Evolutionary conservation across 2,329 filamentous ascomycete genomes (phyloP).

Genomic region (Emergomyces orientalis): DNA sequence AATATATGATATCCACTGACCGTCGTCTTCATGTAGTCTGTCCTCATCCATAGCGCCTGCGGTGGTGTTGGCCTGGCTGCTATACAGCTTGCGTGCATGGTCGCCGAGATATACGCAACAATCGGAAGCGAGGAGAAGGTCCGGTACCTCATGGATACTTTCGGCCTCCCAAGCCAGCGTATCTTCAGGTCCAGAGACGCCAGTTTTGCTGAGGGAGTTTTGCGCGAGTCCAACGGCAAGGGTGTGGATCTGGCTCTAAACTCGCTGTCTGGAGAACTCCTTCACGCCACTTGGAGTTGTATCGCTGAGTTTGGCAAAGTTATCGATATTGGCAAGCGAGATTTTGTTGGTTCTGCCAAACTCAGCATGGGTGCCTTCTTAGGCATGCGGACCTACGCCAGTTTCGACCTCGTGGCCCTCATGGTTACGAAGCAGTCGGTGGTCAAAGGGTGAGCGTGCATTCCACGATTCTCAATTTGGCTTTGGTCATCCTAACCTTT

Average conservation of each 20-base stretch:
- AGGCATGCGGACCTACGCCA: constrained; percentile 13
- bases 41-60: constrained; percentile 23
- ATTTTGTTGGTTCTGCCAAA: constrained; percentile 12
- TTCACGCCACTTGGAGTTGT: constrained; percentile 22
- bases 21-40: constrained; percentile 2
- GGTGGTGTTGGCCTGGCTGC: constrained; percentile 19
- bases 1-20: constrained; percentile 1
- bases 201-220: constrained; percentile 16
- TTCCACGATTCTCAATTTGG: neutral
- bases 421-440: neutral
- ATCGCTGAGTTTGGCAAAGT: constrained; percentile 19
- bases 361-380: constrained; percentile 17
- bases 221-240: constrained; percentile 16
- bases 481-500: neutral
- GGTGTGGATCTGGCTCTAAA: constrained; percentile 25
- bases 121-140: constrained; percentile 20
- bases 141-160: constrained; percentile 15
- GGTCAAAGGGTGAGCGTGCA: neutral
- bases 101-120: constrained; percentile 15
- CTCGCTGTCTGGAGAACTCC: constrained; percentile 22
- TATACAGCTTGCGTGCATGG: constrained; percentile 17
- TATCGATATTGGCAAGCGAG: constrained; percentile 20
- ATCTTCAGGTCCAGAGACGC: constrained; percentile 22
- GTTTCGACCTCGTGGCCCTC: constrained; percentile 13
- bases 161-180: constrained; percentile 15